Evolutionary conservation across 208 protist species (phyloP).

Genomic region (Endotrypanum monterogeii): DNA sequence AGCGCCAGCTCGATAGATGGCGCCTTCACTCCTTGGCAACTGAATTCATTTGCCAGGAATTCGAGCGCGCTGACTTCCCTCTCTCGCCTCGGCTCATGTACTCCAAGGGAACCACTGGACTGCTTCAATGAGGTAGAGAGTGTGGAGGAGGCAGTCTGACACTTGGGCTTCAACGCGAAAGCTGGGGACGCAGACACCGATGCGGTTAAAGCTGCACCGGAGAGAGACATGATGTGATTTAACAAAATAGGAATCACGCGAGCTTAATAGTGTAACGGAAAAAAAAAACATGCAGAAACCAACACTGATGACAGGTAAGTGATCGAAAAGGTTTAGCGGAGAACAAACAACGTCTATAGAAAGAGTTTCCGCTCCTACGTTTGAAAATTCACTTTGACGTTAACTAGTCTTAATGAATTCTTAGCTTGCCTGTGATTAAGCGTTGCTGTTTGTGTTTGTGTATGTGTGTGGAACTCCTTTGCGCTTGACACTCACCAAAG

Average conservation of each 20-base stretch:
- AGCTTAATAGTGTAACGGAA: background rate
- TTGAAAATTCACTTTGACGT: too few relatives aligned
- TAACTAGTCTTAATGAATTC: too few relatives aligned
- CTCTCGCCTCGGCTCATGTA: background rate
- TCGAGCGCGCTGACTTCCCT: slow-evolving; percentile 2
- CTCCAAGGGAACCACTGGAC: too few relatives aligned
- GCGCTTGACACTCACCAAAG: too few relatives aligned
- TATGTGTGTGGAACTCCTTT: too few relatives aligned
- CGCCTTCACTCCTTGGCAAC: slow-evolving; percentile 1
- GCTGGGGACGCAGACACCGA: background rate
- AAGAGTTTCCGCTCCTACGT: too few relatives aligned
- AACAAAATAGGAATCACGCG: background rate
- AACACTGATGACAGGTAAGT: background rate
- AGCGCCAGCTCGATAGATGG: background rate
- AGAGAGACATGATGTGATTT: background rate
- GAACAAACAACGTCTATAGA: too few relatives aligned
- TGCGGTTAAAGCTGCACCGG: background rate
- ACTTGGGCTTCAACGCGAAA: background rate
- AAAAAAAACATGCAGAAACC: too few relatives aligned
- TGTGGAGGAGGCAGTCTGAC: background rate
- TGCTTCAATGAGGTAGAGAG: background rate
- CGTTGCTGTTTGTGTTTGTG: too few relatives aligned
- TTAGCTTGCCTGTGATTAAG: too few relatives aligned
- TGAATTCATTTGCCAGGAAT: slow-evolving; percentile 6
- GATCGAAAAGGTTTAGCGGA: background rate